Conservation (phyloP, 2,329 filamentous ascomycete genomes). For the Fusarium hainanense region DNA sequence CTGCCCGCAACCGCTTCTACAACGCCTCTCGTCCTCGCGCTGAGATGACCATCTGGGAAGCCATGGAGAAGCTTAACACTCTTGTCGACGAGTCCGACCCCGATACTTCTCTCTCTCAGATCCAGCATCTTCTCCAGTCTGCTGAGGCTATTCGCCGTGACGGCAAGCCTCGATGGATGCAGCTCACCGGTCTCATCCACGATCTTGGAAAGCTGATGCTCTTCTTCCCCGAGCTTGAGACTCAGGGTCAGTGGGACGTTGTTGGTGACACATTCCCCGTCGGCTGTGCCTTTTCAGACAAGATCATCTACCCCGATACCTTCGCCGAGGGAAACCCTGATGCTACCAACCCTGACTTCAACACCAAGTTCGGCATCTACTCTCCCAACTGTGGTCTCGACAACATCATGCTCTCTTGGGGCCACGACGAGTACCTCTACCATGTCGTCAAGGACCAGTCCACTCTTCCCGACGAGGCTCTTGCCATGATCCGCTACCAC, state of each 20-base stretch:
- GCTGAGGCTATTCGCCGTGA: slow-evolving; percentile 91
- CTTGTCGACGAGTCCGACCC: slow-evolving; percentile 92
- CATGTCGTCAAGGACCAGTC: slow-evolving; percentile 86
- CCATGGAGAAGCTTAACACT: slow-evolving; percentile 92
- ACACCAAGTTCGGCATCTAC: slow-evolving; percentile 84
- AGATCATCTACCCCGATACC: slow-evolving; percentile 83
- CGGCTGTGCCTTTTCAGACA: slow-evolving; percentile 77
- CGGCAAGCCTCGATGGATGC: slow-evolving; percentile 85
- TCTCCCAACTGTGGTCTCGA: slow-evolving; percentile 81
- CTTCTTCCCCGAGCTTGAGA: slow-evolving; percentile 73
- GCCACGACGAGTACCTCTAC: slow-evolving; percentile 89
- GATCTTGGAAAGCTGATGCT: slow-evolving; percentile 84
- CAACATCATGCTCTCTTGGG: slow-evolving; percentile 91
- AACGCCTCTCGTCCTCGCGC: slow-evolving; percentile 69
- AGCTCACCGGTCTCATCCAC: slow-evolving; percentile 80
- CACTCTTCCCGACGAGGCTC: slow-evolving; percentile 79
- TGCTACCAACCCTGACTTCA: slow-evolving; percentile 75
- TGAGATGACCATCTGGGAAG: slow-evolving; percentile 88
- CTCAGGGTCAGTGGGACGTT: slow-evolving; percentile 92
- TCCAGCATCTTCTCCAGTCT: slow-evolving; percentile 88
- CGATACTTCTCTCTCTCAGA: slow-evolving; percentile 87
- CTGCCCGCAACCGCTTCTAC: slow-evolving; percentile 71
- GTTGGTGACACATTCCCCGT: slow-evolving; percentile 89
- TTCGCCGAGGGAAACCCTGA: slow-evolving; percentile 81
- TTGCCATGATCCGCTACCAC: slow-evolving; percentile 95